Evolutionary conservation across 257 asterid genomes (phyloP), one percentile per base, ranked within the genome.

Genomic region (Solanum corneliomulleri): DNA sequence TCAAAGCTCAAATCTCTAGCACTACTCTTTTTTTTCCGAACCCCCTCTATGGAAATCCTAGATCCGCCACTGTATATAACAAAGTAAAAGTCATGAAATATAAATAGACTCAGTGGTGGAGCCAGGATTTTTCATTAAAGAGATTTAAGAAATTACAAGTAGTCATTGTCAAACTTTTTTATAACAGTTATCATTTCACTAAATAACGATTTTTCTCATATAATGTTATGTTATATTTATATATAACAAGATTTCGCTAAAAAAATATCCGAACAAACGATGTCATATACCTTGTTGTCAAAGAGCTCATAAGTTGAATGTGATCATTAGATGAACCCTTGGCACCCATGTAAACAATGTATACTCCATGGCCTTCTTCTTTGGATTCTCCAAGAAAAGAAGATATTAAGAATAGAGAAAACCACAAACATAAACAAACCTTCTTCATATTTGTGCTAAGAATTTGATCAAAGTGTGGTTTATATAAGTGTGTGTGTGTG

Each of bases 331-430:
- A 37, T 31, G 92, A 47, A 68, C 82, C 83, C 0, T 93, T 91
- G 86, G 96, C 92, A 66, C 99, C 98, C 95, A 95, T 93, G 88
- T 96, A 96, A 25, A 94, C 99, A 66, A 94, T 94, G 74, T 94
- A 95, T 33, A 95, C 92, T 23, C 93, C 93, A 87, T 93, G 37
- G 4, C 83, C 89, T 77, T 69, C 71, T 52, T 87, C 90, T 85
- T 87, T 82, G 42, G 71, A 82, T 82, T 81, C 87, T 56, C 83
- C 27, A 6, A 52, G 5, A 82, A 86, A 80, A 76, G 23, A 58
- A n/a, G 23, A 52, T 6, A 66, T 15, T 16, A 88, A 18, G 68
- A 89, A 82, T 44, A 41, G 10, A 41, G 84, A 77, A 20, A 45
- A 49, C 82, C 71, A 58, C 58, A 89, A 27, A 14, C 87, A 68